These are phyloP conservation scores for Fusarium anthophilum DNA, from an alignment of 2,329 filamentous ascomycete species.

Conservation along the genomic window DNA sequence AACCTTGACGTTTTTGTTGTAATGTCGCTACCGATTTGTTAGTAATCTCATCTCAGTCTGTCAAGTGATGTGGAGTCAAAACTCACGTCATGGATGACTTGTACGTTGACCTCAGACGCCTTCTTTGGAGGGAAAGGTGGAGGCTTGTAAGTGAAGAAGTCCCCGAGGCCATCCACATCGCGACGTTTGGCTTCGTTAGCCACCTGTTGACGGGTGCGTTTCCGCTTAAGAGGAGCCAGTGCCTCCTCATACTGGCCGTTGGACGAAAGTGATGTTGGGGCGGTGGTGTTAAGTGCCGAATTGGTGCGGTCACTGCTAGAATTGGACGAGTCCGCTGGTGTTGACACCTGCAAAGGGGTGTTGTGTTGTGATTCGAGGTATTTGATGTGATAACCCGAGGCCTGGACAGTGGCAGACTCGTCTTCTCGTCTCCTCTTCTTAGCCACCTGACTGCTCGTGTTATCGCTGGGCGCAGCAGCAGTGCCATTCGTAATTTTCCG, in stretches of 20 bases:
- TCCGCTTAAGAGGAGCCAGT: slow-evolving; percentile 85
- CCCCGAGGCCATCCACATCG: slow-evolving; percentile 75
- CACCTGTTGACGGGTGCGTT: slow-evolving; percentile 82
- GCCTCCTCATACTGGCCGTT: slow-evolving; percentile 71
- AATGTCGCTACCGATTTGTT: slow-evolving; percentile 44
- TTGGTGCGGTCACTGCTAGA: slow-evolving; percentile 88
- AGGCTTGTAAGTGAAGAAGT: slow-evolving; percentile 83
- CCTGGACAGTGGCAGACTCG: slow-evolving; percentile 58
- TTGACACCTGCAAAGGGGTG: slow-evolving; percentile 73
- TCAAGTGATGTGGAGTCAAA: slow-evolving; percentile 5
- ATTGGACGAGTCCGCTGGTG: slow-evolving; percentile 74
- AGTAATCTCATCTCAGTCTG: slow-evolving; percentile 1
- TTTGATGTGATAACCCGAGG: slow-evolving; percentile 77
- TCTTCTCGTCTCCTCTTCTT: slow-evolving; percentile 80
- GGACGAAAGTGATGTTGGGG: slow-evolving; percentile 80
- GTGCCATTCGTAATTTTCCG: slow-evolving; percentile 51
- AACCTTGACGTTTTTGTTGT: slow-evolving; percentile 74
- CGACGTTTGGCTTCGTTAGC: slow-evolving; percentile 84
- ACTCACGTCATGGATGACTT: slow-evolving; percentile 71
- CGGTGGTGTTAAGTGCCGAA: slow-evolving; percentile 83
- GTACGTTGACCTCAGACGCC: slow-evolving; percentile 78
- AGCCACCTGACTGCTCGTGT: slow-evolving; percentile 59
- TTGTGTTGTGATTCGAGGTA: slow-evolving; percentile 76
- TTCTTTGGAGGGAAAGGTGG: slow-evolving; percentile 91
- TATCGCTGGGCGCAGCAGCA: slow-evolving; percentile 44